These are phyloP conservation scores for Hortiboletus campestris DNA, from an alignment of 768 basidiomycete genomes.

Conservation along the genomic window DNA sequence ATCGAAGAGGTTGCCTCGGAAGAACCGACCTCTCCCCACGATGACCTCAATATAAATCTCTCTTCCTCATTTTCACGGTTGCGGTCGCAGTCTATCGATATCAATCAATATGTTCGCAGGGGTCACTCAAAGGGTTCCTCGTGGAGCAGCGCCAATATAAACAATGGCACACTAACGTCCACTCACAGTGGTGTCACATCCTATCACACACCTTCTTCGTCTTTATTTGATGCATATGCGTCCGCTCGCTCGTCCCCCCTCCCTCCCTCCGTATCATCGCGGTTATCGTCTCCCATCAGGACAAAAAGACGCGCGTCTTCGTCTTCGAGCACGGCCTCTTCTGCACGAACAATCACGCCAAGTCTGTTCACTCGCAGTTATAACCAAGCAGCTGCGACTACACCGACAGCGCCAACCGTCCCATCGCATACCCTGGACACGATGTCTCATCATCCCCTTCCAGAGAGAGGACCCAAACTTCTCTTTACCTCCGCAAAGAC, in stretches of 20 bases:
- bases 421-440: slow-evolving; percentile 10
- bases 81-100: slow-evolving; percentile 22
- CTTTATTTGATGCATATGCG: slow-evolving; percentile 61
- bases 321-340: slow-evolving; percentile 33
- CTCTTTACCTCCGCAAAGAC: slow-evolving; percentile 81
- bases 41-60: slow-evolving; percentile 14
- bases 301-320: slow-evolving; percentile 40
- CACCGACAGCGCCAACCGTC: slow-evolving; percentile 18
- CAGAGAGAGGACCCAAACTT: slow-evolving; percentile 57
- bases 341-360: slow-evolving; percentile 58
- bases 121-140: slow-evolving; percentile 44
- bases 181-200: slow-evolving; percentile 57
- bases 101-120: slow-evolving; percentile 26
- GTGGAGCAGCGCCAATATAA: slow-evolving; percentile 40
- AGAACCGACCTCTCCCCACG: slow-evolving; percentile 6
- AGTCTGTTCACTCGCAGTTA: slow-evolving; percentile 45
- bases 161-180: slow-evolving; percentile 54
- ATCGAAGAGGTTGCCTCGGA: slow-evolving; percentile 14
- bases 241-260: slow-evolving; percentile 62
- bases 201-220: slow-evolving; percentile 80
- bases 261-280: slow-evolving; percentile 32
- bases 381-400: slow-evolving; percentile 17
- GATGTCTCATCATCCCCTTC: slow-evolving; percentile 20
- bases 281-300: slow-evolving; percentile 28
- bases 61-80: slow-evolving; percentile 23